Evolutionary conservation across 805 yeast genomes (phyloP), one percentile per base, ranked within the genome.

Genomic region (Clavispora asparagi): DNA sequence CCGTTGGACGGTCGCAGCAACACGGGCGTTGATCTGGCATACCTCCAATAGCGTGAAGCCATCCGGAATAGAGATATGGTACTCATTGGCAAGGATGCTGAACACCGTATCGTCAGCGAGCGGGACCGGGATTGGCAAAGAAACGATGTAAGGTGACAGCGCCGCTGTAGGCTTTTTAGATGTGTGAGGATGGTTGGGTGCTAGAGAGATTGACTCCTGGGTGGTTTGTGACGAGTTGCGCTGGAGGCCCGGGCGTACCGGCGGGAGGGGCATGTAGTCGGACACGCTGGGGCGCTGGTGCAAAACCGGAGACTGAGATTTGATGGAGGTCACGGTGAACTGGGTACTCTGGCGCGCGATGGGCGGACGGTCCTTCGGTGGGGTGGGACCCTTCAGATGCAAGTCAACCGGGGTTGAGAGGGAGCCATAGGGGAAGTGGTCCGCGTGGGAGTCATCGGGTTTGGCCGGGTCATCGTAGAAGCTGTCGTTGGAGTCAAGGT

Each of bases 21-120:
- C 67, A 14, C 70, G 64, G 0, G 87, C 77, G 57, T 85, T 85
- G 54, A 72, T 64, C 19, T 74, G 68, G 55, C 87, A 83, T 1
- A 75, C 81, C 39, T 82, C 81, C 12, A 70, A 58, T 13, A 82
- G 64, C 26, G 70, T 66, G 56, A 79, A 71, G 4, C 77, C 80
- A 23, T 73, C 76, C 0, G 79, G 78, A 0, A 76, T 58, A 4
- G 70, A 62, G 11, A 74, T 62, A 31, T 77, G 52, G 55, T 82
- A 82, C 54, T 76, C 70, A 16, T 69, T 63, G 2, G 83, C 70
- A 26, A 84, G 62, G 19, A 73, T 68, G 23, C 71, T 77, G 48
- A 83, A 74, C 2, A 68, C 71, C 0, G 62, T 53, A 0, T 65
- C 65, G 44, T 77, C 79, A 45, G 72, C 72, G 33, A 66, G 60